Evolutionary conservation across 805 yeast species (phyloP), one percentile per base, ranked within the genome.

Genomic region (Candida sanyiensis): DNA sequence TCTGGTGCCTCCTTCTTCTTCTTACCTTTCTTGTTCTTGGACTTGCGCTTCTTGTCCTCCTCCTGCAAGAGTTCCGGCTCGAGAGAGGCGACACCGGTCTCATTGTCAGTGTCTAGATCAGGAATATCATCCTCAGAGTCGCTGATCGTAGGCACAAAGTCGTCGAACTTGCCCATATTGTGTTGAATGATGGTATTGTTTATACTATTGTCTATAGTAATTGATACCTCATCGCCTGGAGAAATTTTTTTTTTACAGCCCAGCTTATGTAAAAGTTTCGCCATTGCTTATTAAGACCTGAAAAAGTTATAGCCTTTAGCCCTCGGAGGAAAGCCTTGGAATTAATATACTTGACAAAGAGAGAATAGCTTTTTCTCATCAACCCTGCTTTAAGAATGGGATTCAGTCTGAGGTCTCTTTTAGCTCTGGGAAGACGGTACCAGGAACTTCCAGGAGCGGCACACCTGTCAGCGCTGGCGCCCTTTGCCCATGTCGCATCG

Each of bases 121-220:
- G 77, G 73, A 13, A 72, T 71, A 38, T 80, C 89, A 11, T 80
- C 79, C 51, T 83, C 95, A 50, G 84, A 77, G 49, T 83, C 90
- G 18, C 78, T 73, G 39, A 86, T 83, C 0, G 95, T 86, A 43
- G 77, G 73, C 22, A 84, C 75, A 51, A 83, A 79, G 49, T 80
- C 89, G 45, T 65, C 72, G 39, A 58, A 60, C 39, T 53, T 54
- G 3, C 52, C 52, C 57, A 49, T 54, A n/a, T 17, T 32, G 8
- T 4, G n/a, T 8, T 27, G 18, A 11, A 16, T 24, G 15, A 21
- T 23, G n/a, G n/a, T n/a, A n/a, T n/a, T n/a, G n/a, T n/a, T n/a
- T n/a, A n/a, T n/a, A n/a, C n/a, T n/a, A n/a, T n/a, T n/a, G n/a
- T n/a, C n/a, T n/a, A n/a, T n/a, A n/a, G n/a, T n/a, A n/a, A n/a